Base-by-base conservation (phyloP, 108 stramenopile genomes). In the Conticribra guillardii region DNA sequence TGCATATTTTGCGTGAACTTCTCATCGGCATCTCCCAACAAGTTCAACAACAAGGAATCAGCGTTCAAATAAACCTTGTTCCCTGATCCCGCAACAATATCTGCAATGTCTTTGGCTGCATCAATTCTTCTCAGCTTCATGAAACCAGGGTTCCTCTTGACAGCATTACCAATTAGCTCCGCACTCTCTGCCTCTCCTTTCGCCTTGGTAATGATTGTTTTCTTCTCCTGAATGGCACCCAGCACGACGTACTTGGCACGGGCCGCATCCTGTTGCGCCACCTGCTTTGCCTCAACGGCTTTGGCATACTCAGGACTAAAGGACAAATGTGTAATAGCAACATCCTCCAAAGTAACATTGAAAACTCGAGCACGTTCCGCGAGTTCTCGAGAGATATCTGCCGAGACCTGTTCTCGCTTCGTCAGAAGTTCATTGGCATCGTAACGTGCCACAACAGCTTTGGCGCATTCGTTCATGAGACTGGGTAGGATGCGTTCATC, bases 221-320 rank as follows among this genome's bases (percentile, higher is more conserved):
- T 81, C 91, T 97, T 99, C 82, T 99, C 98, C 77, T 99, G 98
- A 15, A 83, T 66, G 8, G 99, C 99, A 72, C 97, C 96, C 71
- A 97, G 77, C 24, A 99, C 99, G 67, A 98, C 82, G 83, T 98
- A 99, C 76, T 97, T 96, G 53, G 98, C 97, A 45, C 98, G 89
- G 72, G 98, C 98, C 22, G 98, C 98, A 54, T 99, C 99, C 87
- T 99, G 99, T 80, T 99, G 98, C 31, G 99, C 89, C 65, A 98
- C 99, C 81, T 99, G 99, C 91, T 99, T 99, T 33, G 96, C 95
- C 86, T 99, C 99, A 21, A 99, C 98, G 33, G 99, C 99, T 33
- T 87, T 87, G 23, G 97, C 97, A 81, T 99, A 99, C 82, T 99
- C 99, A 41, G 95, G 87, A 68, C 94, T 96, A 89, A 99, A 99